Conservation (phyloP, 305 asterid species). For the Solanum hybrid region DNA sequence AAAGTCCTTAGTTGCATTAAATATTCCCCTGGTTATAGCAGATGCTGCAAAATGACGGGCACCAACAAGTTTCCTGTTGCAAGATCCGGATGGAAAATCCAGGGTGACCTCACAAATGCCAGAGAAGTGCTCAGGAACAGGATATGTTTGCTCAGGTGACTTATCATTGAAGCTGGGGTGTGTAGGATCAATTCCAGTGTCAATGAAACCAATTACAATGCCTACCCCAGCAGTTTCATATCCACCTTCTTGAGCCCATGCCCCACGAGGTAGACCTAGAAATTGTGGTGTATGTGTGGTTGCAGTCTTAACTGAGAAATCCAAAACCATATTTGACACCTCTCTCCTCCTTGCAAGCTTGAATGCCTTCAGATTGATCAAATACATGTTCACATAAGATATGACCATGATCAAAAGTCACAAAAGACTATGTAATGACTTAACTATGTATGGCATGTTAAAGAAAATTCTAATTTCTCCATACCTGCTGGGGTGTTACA, state of each 20-base stretch:
- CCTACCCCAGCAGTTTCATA: slow-evolving; percentile 87
- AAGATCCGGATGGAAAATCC: slow-evolving; percentile 95
- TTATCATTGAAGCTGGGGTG: slow-evolving; percentile 84
- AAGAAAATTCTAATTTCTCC: neutral
- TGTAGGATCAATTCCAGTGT: slow-evolving; percentile 89
- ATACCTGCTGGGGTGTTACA: slow-evolving; percentile 73
- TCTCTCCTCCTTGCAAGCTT: slow-evolving; percentile 65
- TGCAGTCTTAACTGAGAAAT: slow-evolving; percentile 76
- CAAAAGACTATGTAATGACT: neutral
- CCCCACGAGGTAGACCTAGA: slow-evolving; percentile 90
- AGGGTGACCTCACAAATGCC: slow-evolving; percentile 95
- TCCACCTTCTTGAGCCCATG: slow-evolving; percentile 93
- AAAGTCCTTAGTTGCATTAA: slow-evolving; percentile 84
- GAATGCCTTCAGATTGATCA: slow-evolving; percentile 50
- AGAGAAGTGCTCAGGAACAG: slow-evolving; percentile 73
- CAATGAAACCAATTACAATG: slow-evolving; percentile 80
- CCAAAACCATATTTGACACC: slow-evolving; percentile 73
- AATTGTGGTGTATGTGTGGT: slow-evolving; percentile 94
- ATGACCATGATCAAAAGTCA: neutral
- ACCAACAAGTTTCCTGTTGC: slow-evolving; percentile 91
- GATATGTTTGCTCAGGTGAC: slow-evolving; percentile 48
- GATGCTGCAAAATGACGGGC: slow-evolving; percentile 99
- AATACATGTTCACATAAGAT: neutral
- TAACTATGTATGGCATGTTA: neutral
- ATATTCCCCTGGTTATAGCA: slow-evolving; percentile 93